Conservation (phyloP, 306 rosid species). For the Vigna mungo region DNA sequence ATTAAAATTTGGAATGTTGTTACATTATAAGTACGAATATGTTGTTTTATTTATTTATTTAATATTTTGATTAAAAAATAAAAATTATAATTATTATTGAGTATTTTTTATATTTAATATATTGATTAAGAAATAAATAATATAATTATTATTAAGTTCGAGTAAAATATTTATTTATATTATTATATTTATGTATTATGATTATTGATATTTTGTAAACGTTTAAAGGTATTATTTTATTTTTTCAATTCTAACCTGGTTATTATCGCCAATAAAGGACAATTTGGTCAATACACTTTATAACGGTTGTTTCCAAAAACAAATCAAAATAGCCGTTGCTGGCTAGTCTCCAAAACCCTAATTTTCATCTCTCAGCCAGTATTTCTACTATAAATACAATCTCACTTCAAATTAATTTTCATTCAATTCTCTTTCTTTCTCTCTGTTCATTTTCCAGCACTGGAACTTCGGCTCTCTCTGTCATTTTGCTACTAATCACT, state of each 20-base stretch:
- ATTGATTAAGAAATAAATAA: no score
- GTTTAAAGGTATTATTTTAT: no score
- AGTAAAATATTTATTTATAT: no score
- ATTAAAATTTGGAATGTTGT: no score
- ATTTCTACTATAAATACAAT: neutral
- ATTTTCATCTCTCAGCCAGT: neutral
- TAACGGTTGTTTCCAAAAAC: slow-evolving; percentile 26
- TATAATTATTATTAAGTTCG: no score
- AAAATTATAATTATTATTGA: no score
- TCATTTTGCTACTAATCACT: neutral
- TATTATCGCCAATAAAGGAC: neutral
- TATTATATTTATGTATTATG: no score
- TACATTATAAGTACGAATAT: no score
- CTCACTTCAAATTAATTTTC: neutral
- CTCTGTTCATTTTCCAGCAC: neutral
- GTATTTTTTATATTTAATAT: no score
- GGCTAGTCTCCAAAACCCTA: slow-evolving; percentile 33
- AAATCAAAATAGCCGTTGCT: slow-evolving; percentile 32
- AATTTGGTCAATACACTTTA: neutral
- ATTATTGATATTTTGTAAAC: no score
- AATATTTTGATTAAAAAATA: no score
- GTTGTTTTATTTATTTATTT: no score
- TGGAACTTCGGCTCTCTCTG: neutral
- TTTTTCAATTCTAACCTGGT: neutral
- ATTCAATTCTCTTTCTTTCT: slow-evolving; percentile 5